Evolutionary conservation across 208 protist genomes (phyloP), one percentile per base, ranked within the genome.

Genomic region (Trypanosoma mega): DNA sequence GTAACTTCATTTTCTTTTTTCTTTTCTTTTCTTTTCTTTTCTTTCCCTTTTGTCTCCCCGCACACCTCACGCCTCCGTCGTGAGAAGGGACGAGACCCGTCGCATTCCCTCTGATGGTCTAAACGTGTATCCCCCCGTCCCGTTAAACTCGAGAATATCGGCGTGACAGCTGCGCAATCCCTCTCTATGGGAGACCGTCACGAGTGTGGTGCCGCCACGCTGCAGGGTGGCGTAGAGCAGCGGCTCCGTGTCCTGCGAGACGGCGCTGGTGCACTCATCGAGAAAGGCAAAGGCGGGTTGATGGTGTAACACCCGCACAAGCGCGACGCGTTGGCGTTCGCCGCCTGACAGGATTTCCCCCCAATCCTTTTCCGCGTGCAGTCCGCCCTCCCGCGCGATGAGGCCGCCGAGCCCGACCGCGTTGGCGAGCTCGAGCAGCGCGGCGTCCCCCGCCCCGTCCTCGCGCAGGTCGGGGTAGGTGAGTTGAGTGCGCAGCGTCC

Each of bases 211-310:
- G 2, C 91, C 91, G 1, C 59, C 67, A 39, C 84, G 76, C 52
- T 85, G 79, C 21, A 95, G 75, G 18, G 68, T 26, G 2, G 39
- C 48, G 64, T 95, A 96, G 11, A 97, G 69, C 23, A 50, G 59
- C 6, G 67, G 70, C 66, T 96, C 91, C 39, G 90, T 78, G 45
- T 91, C 85, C 41, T 92, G 82, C 1, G 90, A 93, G 14, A 97
- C 67, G 30, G 88, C 89, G 57, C 82, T 93, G 5, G 93, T 97
- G 72, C 87, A 94, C 52, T 97, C 93, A 61, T 97, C 93, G 11
- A 97, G 72, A 49, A 96, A 77, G 2, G 80, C 89, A 67, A 96
- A 97, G 11, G 63, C 50, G 0, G 93, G 87, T 4, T 64, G 63
- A 53, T 96, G 90, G 27, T 80, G 66, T n/a, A 95, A 44, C 5